A percentile compares a stretch with the other conserved stretches of the same genome.
phyloP scores from a whole-genome alignment of 805 yeast genomes.

The Brettanomyces anomalus region DNA sequence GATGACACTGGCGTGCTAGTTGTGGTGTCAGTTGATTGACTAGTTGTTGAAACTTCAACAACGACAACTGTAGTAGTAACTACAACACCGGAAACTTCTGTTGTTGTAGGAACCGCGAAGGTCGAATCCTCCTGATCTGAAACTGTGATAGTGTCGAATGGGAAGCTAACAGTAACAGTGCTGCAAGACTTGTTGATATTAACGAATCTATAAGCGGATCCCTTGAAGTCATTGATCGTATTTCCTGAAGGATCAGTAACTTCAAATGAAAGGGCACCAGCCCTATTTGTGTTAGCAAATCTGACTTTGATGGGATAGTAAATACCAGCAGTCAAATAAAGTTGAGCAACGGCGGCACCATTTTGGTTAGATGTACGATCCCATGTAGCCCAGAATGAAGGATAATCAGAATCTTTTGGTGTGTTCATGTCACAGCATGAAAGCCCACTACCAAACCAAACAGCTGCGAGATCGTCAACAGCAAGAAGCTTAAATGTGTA shows the following conservation, averaged over 20 bases:
- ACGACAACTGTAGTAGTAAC: no score
- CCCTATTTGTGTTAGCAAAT: not conserved
- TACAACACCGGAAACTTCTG: no score
- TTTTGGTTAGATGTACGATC: no score
- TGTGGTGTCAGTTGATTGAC: no score
- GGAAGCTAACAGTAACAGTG: not conserved
- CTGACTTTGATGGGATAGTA: constrained; percentile 10
- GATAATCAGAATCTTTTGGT: not conserved
- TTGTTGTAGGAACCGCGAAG: no score
- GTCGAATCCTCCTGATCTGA: no score
- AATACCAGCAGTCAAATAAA: constrained; percentile 7
- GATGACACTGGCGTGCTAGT: no score
- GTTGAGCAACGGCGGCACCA: not conserved
- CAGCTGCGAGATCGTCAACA: constrained; percentile 6
- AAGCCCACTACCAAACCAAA: constrained; percentile 7
- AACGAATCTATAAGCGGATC: not conserved
- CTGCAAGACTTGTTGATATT: not conserved
- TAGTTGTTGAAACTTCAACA: no score
- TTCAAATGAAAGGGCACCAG: constrained; percentile 1
- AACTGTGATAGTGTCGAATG: not conserved
- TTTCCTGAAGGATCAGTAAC: constrained; percentile 9
- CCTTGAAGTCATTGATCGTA: not conserved
- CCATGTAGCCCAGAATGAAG: not conserved
- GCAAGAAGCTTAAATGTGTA: constrained; percentile 1
- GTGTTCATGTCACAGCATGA: constrained; percentile 5